These are phyloP conservation scores for Deuterostichococcus epilithicus DNA, from an alignment of 139 green algal genomes.

Conservation along the genomic window DNA sequence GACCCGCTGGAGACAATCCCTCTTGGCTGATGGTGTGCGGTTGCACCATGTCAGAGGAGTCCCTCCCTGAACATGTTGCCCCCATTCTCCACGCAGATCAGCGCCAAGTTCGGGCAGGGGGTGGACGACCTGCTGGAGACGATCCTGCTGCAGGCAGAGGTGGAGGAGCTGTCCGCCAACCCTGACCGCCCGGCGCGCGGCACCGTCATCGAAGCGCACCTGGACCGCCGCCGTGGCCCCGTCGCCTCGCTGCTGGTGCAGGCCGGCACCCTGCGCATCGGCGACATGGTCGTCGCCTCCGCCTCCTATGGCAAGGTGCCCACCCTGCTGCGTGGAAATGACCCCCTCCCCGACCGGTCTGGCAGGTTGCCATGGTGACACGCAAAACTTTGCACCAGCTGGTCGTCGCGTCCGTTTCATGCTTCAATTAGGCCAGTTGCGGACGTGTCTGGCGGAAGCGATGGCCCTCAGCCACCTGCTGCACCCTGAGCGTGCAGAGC, in stretches of 20 bases:
- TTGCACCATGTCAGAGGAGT: too few species aligned
- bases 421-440: too few species aligned
- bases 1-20: too few species aligned
- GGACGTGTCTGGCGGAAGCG: too few species aligned
- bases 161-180: conserved; percentile 78
- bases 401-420: too few species aligned
- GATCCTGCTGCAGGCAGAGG: conserved; percentile 81
- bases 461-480: too few species aligned
- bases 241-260: conserved; percentile 89
- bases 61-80: not conserved
- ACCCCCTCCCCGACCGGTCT: too few species aligned
- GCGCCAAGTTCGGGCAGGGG: conserved; percentile 79
- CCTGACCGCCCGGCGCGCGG: conserved; percentile 64
- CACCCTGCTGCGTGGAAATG: too few species aligned
- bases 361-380: too few species aligned
- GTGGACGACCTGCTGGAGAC: conserved; percentile 82
- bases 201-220: conserved; percentile 90
- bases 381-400: too few species aligned
- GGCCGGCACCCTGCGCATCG: conserved; percentile 79
- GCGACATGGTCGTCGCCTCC: conserved; percentile 79
- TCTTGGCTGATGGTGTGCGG: too few species aligned
- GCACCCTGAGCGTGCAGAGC: too few species aligned
- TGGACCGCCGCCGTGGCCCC: conserved; percentile 81
- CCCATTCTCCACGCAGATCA: conserved; percentile 43
- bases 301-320: conserved; percentile 74